Conservation (phyloP, 805 yeast species). For the Scheffersomyces amazonensis region DNA sequence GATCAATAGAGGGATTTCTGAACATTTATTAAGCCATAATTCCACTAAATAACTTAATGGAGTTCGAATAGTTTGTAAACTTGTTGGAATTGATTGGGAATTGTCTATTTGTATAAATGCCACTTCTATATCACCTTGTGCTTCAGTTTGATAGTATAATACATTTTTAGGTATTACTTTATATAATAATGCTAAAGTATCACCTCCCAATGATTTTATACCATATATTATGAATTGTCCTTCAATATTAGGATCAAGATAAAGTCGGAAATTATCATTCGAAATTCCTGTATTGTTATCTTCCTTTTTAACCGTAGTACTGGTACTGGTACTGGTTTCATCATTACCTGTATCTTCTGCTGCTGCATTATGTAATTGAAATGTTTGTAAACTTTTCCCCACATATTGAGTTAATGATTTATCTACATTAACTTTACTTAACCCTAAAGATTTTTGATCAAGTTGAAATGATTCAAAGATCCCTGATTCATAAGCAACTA, state of each 20-base stretch:
- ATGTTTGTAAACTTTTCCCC: conserved; percentile 16
- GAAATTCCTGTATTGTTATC: conserved; percentile 6
- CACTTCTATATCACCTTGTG: conserved; percentile 21
- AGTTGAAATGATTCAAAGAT: conserved; percentile 12
- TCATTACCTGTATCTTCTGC: conserved; percentile 11
- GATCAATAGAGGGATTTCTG: conserved; percentile 18
- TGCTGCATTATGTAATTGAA: conserved; percentile 16
- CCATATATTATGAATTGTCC: conserved; percentile 28
- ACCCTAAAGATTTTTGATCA: conserved; percentile 1
- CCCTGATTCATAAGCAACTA: conserved; percentile 18
- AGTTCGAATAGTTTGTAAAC: conserved; percentile 8
- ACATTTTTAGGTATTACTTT: conserved; percentile 23
- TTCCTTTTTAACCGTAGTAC: conserved; percentile 2
- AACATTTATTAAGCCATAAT: conserved; percentile 18
- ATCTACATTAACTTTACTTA: conserved; percentile 1
- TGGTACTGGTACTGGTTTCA: conserved; percentile 5
- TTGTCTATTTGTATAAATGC: conserved; percentile 20
- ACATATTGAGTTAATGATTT: conserved; percentile 15
- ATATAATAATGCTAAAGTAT: conserved; percentile 20
- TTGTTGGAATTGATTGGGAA: background rate
- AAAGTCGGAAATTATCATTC: conserved; percentile 6
- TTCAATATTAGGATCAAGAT: conserved; percentile 19
- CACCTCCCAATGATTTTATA: conserved; percentile 13
- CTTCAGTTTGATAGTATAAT: conserved; percentile 22
- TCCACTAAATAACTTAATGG: conserved; percentile 20